Base-by-base conservation (phyloP, 495 filamentous ascomycete genomes). In the Endocarpon pusillum region DNA sequence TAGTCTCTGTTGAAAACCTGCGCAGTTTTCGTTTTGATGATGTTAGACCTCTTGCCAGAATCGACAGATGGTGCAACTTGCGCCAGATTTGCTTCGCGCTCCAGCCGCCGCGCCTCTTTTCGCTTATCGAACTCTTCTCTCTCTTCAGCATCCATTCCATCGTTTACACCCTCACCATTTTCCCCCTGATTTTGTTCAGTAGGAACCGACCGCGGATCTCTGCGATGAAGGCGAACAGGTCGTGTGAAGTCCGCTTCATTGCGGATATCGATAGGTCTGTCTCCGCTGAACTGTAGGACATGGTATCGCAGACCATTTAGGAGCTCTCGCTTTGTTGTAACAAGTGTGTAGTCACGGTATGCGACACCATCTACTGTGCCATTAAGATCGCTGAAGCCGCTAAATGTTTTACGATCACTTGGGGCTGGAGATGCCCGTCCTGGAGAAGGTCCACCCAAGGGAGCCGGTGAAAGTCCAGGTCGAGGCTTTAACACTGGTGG, bases 201-300 rank as follows among this genome's bases (percentile, higher is more conserved):
- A 4, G 72, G 64, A 26, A 74, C 70, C 35, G 78, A 66, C 31
- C 78, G 67, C n/a, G 87, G 85, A 49, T 93, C 84, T 6, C 87
- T 77, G 22, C 89, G 77, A 51, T 94, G 85, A 28, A 96, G 56
- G 12, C 81, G 68, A 12, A 97, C 78, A 1, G 89, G 89, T 26
- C 83, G 69, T 7, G 78, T 78, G 45, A 96, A 97, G 34, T 92
- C 71, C 2, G 74, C 62, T 41, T 81, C 70, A 47, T 94, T 67
- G 17, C 66, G 66, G 25, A 78, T 76, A 49, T 93, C 78, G 19
- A 91, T 59, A 12, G 51, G 43, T 40, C 66, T 67, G 44, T 75
- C 78, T 3, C 63, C 61, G 5, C 69, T 54, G 29, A 97, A 72
- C 39, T 75, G 67, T 54, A 87, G 83, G 37, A 94, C 67, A 48